Evolutionary conservation across 2,329 filamentous ascomycete species (phyloP).

Genomic region (Mariannaea elegans): DNA sequence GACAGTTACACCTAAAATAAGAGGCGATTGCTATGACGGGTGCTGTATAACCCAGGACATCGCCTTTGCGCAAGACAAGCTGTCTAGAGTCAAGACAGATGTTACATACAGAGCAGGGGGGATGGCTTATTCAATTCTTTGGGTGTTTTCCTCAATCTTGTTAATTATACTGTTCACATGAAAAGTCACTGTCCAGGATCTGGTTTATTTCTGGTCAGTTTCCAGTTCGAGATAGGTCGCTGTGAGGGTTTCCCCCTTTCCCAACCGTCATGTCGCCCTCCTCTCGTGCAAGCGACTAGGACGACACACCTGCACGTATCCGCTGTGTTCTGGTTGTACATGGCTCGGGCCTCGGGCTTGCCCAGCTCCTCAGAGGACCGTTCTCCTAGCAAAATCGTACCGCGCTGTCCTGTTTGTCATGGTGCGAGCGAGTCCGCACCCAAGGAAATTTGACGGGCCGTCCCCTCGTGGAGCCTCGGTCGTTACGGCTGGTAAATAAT

Average conservation of each 20-base stretch:
- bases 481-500: not conserved
- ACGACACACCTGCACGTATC: conserved; percentile 31
- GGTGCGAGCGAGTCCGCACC: conserved; percentile 5
- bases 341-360: conserved; percentile 27
- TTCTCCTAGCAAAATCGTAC: conserved; percentile 6
- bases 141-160: not conserved
- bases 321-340: conserved; percentile 35
- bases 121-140: not conserved
- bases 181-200: too few species aligned
- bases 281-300: conserved; percentile 24
- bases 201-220: not conserved
- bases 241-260: not conserved
- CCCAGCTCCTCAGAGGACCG: conserved; percentile 5
- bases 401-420: conserved; percentile 8
- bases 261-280: not conserved
- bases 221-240: too few species aligned
- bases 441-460: conserved; percentile 5
- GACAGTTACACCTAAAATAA: conserved; percentile 44
- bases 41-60: conserved; percentile 45
- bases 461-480: conserved; percentile 5
- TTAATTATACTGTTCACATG: too few species aligned
- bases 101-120: conserved; percentile 21
- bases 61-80: conserved; percentile 27
- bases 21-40: conserved; percentile 47
- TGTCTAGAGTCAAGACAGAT: conserved; percentile 26